Percentiles rank a stretch among this genome's conserved stretches.
phyloP scores from a whole-genome alignment of 306 rosid genomes.

The Vigna mungo region DNA sequence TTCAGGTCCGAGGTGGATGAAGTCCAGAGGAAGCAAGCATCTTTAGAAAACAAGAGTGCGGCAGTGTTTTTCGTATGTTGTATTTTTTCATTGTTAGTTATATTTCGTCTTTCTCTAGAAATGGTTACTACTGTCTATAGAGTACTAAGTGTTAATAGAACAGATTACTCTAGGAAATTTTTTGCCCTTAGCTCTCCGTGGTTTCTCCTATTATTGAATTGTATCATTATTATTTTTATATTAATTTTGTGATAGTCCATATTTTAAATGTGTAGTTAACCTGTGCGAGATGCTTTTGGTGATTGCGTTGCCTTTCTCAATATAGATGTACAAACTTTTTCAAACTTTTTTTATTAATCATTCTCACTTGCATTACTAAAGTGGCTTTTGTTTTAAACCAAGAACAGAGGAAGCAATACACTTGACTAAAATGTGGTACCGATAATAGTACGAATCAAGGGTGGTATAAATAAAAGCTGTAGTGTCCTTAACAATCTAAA shows the following conservation, averaged over 20 bases:
- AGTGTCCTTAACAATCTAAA: too few relatives aligned
- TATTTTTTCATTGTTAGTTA: constrained; percentile 65
- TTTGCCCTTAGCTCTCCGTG: constrained; percentile 72
- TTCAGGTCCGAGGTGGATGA: constrained; percentile 80
- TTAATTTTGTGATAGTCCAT: constrained; percentile 56
- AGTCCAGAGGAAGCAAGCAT: constrained; percentile 68
- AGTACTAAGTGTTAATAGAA: constrained; percentile 52
- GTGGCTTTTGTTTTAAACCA: not conserved
- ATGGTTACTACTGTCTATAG: constrained; percentile 57
- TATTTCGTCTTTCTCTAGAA: constrained; percentile 55
- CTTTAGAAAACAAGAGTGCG: constrained; percentile 75
- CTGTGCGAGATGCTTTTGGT: constrained; percentile 20
- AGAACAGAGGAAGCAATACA: not conserved
- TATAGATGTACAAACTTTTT: not conserved
- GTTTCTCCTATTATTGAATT: constrained; percentile 69
- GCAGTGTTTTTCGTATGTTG: constrained; percentile 65
- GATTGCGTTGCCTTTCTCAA: not conserved
- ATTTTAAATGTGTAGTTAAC: constrained; percentile 36
- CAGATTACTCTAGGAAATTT: constrained; percentile 67
- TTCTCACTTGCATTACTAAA: not conserved
- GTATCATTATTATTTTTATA: constrained; percentile 68
- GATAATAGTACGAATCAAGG: not conserved
- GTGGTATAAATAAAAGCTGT: not conserved
- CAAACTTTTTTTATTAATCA: not conserved
- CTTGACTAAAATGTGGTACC: not conserved